Percentiles rank a stretch among this genome's conserved stretches.
These are phyloP conservation scores for Mikania micrantha DNA, from an alignment of 129 eudicot genomes.

Conservation along the genomic window DNA sequence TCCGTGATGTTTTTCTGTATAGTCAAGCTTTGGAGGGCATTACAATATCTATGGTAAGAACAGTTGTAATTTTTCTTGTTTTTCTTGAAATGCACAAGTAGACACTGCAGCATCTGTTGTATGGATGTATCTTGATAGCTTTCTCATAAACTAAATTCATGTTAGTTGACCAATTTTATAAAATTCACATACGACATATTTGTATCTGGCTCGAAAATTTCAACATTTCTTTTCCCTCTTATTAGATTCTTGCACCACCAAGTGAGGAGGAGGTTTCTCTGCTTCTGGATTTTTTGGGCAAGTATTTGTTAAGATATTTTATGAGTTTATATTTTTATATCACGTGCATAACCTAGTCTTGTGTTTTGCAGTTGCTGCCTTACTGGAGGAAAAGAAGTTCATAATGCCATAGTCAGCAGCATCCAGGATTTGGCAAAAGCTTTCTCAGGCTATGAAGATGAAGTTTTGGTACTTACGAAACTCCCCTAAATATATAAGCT, in stretches of 20 bases:
- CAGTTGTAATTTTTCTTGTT: background rate
- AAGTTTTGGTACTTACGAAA: conserved; percentile 1
- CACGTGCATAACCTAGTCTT: background rate
- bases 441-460: background rate
- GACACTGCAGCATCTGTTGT: background rate
- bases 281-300: conserved; percentile 73
- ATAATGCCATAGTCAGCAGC: conserved; percentile 94
- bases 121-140: background rate
- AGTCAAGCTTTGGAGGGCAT: conserved; percentile 97
- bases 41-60: conserved; percentile 65
- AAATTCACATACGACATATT: background rate
- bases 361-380: conserved; percentile 67
- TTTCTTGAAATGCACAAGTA: background rate
- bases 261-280: conserved; percentile 90
- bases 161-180: background rate
- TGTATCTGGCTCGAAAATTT: background rate
- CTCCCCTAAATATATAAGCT: background rate
- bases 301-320: conserved; percentile 15
- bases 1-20: conserved; percentile 79
- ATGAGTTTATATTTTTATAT: background rate
- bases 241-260: conserved; percentile 87
- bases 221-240: conserved; percentile 3
- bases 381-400: conserved; percentile 91
- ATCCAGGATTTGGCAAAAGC: conserved; percentile 65
- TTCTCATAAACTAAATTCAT: background rate